Conservation (phyloP, 2,329 filamentous ascomycete species). For the Fusarium nygamai region DNA sequence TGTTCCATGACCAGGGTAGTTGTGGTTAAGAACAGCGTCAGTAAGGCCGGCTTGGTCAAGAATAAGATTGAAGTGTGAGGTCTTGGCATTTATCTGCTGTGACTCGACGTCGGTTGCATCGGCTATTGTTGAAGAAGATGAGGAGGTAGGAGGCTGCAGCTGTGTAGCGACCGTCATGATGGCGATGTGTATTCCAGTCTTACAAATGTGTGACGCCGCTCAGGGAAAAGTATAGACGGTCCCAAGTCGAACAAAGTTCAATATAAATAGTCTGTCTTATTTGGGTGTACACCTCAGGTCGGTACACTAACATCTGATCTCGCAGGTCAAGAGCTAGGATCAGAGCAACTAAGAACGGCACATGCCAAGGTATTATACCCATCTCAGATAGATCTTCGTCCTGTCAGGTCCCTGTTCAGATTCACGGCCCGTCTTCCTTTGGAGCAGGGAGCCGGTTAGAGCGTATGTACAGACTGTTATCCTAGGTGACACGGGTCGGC, state of each 20-base stretch:
- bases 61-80: conserved; percentile 63
- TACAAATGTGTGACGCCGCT: not conserved
- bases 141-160: conserved; percentile 36
- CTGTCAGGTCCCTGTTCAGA: conserved; percentile 5
- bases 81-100: conserved; percentile 46
- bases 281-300: not conserved
- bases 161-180: conserved; percentile 14
- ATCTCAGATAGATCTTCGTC: not conserved
- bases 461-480: not conserved
- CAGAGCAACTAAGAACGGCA: not conserved
- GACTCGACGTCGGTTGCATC: conserved; percentile 54
- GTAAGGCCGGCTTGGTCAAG: conserved; percentile 68
- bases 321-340: not conserved
- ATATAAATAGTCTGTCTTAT: not conserved
- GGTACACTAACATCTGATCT: not conserved
- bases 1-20: conserved; percentile 71
- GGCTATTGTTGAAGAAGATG: conserved; percentile 37
- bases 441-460: not conserved
- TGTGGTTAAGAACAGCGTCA: conserved; percentile 63
- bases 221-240: not conserved
- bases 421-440: conserved; percentile 9
- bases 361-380: conserved; percentile 26
- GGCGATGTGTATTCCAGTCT: not conserved
- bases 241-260: not conserved
- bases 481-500: conserved; percentile 11